Evolutionary conservation across 306 rosid species (phyloP).

Genomic region (Cucurbita maxima): DNA sequence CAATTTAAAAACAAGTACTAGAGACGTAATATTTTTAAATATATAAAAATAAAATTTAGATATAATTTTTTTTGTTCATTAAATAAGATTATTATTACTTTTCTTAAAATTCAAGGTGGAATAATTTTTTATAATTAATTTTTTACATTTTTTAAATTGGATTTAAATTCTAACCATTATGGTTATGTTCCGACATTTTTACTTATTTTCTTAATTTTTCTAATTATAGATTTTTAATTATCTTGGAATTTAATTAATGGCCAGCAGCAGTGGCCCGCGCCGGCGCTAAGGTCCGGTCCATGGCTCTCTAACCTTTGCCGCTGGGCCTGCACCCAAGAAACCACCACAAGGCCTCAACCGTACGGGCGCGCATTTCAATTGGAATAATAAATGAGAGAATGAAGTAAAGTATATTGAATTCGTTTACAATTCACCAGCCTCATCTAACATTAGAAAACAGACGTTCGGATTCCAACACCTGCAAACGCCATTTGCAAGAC

Average conservation of each 20-base stretch:
- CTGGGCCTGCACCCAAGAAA: neutral
- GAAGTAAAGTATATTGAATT: neutral
- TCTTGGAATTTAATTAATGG: neutral
- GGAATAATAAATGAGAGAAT: neutral
- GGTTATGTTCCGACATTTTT: too few species aligned
- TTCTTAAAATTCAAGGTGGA: too few species aligned
- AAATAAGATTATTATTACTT: too few species aligned
- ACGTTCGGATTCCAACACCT: constrained; percentile 1
- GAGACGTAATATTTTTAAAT: too few species aligned
- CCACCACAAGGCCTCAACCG: neutral
- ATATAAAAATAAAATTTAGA: too few species aligned
- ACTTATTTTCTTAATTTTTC: neutral
- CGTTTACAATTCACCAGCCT: neutral
- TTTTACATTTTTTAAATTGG: too few species aligned
- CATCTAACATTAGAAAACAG: neutral
- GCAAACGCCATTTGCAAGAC: neutral
- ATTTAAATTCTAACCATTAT: too few species aligned
- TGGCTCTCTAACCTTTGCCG: neutral
- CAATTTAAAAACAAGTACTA: too few species aligned
- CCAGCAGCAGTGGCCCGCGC: neutral
- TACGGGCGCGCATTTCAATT: neutral
- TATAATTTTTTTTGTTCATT: too few species aligned
- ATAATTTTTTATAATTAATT: too few species aligned
- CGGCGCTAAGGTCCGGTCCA: neutral
- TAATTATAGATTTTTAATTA: neutral